phyloP scores from a whole-genome alignment of 2,329 filamentous ascomycete genomes.

The Fonsecaea pedrosoi region DNA sequence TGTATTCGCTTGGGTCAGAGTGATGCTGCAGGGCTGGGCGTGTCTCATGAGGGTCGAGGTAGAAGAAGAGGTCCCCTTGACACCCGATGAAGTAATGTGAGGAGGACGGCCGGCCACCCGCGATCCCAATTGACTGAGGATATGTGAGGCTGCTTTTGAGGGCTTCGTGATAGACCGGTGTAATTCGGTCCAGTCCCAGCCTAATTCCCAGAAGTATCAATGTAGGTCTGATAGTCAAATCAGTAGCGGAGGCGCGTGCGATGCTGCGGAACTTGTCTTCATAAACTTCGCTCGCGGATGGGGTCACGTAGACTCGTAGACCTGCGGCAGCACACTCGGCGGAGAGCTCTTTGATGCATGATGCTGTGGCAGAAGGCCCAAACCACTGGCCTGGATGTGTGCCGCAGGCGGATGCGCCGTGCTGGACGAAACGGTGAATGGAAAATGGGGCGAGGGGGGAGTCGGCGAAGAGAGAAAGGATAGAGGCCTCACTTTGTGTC shows the following conservation, averaged over 20 bases:
- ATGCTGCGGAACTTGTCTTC: conserved; percentile 84
- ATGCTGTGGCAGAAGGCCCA: conserved; percentile 92
- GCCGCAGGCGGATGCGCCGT: conserved; percentile 84
- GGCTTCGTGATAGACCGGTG: conserved; percentile 93
- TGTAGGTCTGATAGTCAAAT: conserved; percentile 77
- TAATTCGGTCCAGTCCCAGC: conserved; percentile 92
- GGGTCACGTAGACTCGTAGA: conserved; percentile 84
- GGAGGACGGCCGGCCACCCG: conserved; percentile 89
- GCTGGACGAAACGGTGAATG: conserved; percentile 89
- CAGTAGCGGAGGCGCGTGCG: conserved; percentile 64
- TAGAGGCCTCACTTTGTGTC: conserved; percentile 45
- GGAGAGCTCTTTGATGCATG: conserved; percentile 85
- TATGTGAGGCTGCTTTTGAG: conserved; percentile 83
- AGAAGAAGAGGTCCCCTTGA: conserved; percentile 83
- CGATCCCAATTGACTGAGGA: conserved; percentile 92
- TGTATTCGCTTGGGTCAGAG: conserved; percentile 58
- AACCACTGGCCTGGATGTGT: conserved; percentile 99
- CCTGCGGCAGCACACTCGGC: conserved; percentile 67
- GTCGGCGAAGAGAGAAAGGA: conserved; percentile 86
- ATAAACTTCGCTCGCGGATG: conserved; percentile 90
- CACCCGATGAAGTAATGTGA: conserved; percentile 79
- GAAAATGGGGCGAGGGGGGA: conserved; percentile 86
- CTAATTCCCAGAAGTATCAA: conserved; percentile 87
- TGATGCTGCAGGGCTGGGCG: conserved; percentile 74
- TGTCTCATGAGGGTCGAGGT: conserved; percentile 91